phyloP scores from a whole-genome alignment of 192 early-diverging fungal species.

The Linnemannia hyalina region DNA sequence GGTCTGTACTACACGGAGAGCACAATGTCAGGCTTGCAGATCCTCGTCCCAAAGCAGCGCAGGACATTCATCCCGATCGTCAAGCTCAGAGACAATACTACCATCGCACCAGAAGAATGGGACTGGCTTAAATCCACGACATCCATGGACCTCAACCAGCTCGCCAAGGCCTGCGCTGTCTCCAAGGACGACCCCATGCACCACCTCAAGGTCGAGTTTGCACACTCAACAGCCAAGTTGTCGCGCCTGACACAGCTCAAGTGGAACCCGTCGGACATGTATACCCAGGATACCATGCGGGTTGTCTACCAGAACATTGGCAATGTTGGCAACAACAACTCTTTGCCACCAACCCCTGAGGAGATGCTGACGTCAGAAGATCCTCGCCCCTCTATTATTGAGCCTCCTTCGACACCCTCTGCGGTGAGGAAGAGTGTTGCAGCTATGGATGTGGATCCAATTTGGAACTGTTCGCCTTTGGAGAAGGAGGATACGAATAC shows the following conservation, averaged over 20 bases:
- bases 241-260: constrained; percentile 41
- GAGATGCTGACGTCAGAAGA: not conserved
- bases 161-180: constrained; percentile 30
- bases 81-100: constrained; percentile 54
- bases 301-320: constrained; percentile 17
- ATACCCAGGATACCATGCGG: constrained; percentile 39
- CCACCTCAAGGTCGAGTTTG: constrained; percentile 50
- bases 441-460: constrained; percentile 42
- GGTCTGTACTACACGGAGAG: constrained; percentile 65
- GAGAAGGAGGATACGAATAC: not conserved
- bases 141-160: constrained; percentile 16
- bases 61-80: constrained; percentile 61
- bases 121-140: constrained; percentile 57
- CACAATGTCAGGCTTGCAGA: constrained; percentile 57
- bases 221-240: constrained; percentile 29
- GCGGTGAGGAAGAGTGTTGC: constrained; percentile 12
- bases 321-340: not conserved
- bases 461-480: constrained; percentile 11
- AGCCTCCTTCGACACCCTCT: not conserved
- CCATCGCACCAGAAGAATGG: constrained; percentile 53
- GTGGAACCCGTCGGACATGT: constrained; percentile 49
- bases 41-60: constrained; percentile 57
- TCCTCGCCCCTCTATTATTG: not conserved
- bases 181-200: constrained; percentile 51
- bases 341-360: not conserved